Conservation (phyloP, 306 rosid species). For the Arachis stenosperma region DNA sequence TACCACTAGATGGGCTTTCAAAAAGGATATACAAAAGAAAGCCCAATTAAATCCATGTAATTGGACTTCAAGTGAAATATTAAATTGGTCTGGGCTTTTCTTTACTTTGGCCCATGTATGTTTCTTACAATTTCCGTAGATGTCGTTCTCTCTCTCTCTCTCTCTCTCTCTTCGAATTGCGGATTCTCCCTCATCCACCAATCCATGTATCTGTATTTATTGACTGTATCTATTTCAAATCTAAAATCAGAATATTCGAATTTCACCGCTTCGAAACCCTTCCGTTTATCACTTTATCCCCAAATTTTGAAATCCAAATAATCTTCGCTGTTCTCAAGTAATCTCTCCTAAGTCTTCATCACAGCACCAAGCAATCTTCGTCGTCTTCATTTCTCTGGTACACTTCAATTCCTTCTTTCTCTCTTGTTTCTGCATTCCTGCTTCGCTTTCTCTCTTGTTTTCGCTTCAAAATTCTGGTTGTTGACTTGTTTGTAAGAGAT, state of each 20-base stretch:
- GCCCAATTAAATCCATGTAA: background rate
- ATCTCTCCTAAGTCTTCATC: conserved; percentile 16
- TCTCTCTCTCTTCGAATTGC: too few species aligned
- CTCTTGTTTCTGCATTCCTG: background rate
- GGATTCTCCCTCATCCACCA: conserved; percentile 24
- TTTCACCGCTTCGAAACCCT: conserved; percentile 38
- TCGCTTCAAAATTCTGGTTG: background rate
- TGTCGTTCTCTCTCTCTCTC: background rate
- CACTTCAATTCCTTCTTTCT: background rate
- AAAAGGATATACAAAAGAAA: too few species aligned
- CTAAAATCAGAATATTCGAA: conserved; percentile 51
- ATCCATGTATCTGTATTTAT: background rate
- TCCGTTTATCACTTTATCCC: conserved; percentile 3
- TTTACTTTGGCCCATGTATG: background rate
- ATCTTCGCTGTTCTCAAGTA: background rate
- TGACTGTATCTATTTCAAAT: background rate
- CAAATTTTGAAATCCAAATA: conserved; percentile 39
- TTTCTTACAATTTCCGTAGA: background rate
- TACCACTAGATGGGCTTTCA: too few species aligned
- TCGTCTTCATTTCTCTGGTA: conserved; percentile 29
- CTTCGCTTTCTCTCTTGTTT: conserved; percentile 4
- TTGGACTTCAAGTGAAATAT: background rate
- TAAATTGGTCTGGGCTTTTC: background rate
- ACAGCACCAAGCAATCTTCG: background rate
- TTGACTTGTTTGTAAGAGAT: background rate